Evolutionary conservation across 306 rosid species (phyloP), one percentile per base, ranked within the genome.

Genomic region (Cucurbita moschata): DNA sequence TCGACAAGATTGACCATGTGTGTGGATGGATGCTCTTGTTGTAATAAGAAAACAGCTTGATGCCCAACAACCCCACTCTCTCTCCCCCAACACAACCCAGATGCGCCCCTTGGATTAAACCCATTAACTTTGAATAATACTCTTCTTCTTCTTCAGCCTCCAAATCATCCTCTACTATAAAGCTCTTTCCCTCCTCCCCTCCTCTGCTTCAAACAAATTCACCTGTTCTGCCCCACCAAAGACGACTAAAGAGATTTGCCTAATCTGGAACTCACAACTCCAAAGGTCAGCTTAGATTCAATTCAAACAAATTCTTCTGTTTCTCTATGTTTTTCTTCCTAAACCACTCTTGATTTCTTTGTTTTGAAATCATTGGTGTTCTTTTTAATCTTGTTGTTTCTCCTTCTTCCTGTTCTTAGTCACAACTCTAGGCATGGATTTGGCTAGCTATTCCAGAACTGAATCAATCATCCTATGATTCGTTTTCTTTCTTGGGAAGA

Each of bases 81-180:
- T 35, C 54, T 6, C 63, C 26, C 61, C 79, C 55, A 6, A 37
- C 8, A 74, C 18, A 71, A 70, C 66, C 88, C 88, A 79, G 66
- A 54, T 86, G 90, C 88, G 90, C 88, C 87, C 87, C 78, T 21
- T 67, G 88, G n/a, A 75, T 82, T 75, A 40, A 64, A 40, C 15
- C 8, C 15, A 50, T 52, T 11, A 65, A 23, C 73, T 80, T 79
- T 85, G 88, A 85, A 85, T 64, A 51, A 23, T 57, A 30, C 35
- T 30, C 35, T 30, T 30, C 35, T 30, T 30, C 26, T 11, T 46
- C 46, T 51, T 69, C 57, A 8, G 35, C 58, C 14, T 49, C 5
- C 21, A 49, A 12, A 1, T 9, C 15, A 46, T 7, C 18, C 10
- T 5, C 56, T 6, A 55, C 52, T 56, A 56, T 73, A 73, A 38